Conservation (phyloP, 441 rosid genomes). For the Euphorbia schlechtendalii region DNA sequence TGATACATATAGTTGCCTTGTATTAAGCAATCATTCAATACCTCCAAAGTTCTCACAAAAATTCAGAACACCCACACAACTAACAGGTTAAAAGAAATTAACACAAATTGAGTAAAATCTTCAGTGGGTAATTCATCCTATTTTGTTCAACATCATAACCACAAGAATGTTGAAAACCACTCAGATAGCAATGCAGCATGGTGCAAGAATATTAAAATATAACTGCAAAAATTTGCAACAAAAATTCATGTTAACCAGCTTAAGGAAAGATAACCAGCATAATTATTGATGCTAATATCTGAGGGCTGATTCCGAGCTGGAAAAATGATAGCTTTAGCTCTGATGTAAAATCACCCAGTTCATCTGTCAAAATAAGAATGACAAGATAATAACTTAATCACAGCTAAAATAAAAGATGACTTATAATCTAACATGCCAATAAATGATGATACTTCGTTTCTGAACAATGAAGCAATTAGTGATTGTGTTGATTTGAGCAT, state of each 20-base stretch:
- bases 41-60: neutral
- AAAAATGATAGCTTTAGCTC: slow-evolving; percentile 84
- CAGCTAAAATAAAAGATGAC: neutral
- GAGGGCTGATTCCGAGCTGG: slow-evolving; percentile 98
- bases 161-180: neutral
- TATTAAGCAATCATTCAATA: neutral
- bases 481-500: neutral
- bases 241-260: no score
- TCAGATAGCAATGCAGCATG: neutral
- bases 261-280: slow-evolving; percentile 62
- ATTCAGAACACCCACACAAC: neutral
- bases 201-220: neutral
- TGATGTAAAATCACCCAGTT: slow-evolving; percentile 70
- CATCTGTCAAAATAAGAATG: slow-evolving; percentile 47
- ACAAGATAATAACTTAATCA: neutral
- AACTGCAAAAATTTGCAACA: no score
- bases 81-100: neutral
- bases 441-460: neutral
- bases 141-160: neutral
- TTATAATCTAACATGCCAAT: neutral
- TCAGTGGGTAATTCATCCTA: neutral
- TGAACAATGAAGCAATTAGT: neutral
- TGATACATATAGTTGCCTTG: neutral
- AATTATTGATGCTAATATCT: slow-evolving; percentile 75
- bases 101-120: neutral